phyloP scores from a whole-genome alignment of 208 protist species.

The Crithidia brevicula region DNA sequence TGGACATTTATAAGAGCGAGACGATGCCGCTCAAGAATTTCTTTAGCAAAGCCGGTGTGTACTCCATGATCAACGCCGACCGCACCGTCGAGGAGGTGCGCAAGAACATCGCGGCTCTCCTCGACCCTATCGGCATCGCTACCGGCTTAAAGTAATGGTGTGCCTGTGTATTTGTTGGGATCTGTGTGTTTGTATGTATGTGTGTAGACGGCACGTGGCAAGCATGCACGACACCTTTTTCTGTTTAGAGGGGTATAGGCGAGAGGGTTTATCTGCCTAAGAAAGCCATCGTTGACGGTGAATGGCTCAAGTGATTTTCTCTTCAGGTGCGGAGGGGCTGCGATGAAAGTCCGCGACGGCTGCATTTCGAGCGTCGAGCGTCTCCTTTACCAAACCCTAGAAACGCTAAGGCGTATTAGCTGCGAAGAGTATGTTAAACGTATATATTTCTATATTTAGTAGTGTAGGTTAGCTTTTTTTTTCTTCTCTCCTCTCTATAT shows the following conservation, averaged over 20 bases:
- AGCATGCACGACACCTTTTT: too few species aligned
- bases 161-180: too few species aligned
- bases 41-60: conserved; percentile 73
- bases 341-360: too few species aligned
- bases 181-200: too few species aligned
- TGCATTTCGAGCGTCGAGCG: too few species aligned
- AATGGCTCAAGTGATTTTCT: too few species aligned
- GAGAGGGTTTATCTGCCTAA: too few species aligned
- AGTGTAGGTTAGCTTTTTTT: conserved; percentile 24
- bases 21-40: conserved; percentile 87
- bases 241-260: too few species aligned
- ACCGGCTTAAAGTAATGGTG: conserved; percentile 53
- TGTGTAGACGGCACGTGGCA: too few species aligned
- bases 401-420: neutral
- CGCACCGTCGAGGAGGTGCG: conserved; percentile 72
- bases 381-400: too few species aligned
- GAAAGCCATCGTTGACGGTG: too few species aligned
- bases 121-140: conserved; percentile 77
- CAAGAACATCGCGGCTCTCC: conserved; percentile 48
- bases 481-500: conserved; percentile 15
- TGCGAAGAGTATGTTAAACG: neutral
- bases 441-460: neutral
- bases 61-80: conserved; percentile 80
- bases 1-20: conserved; percentile 89
- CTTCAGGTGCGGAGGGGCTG: too few species aligned